Evolutionary conservation across 2,329 filamentous ascomycete genomes (phyloP).

Genomic region (Beauveria scarabaeidicola): DNA sequence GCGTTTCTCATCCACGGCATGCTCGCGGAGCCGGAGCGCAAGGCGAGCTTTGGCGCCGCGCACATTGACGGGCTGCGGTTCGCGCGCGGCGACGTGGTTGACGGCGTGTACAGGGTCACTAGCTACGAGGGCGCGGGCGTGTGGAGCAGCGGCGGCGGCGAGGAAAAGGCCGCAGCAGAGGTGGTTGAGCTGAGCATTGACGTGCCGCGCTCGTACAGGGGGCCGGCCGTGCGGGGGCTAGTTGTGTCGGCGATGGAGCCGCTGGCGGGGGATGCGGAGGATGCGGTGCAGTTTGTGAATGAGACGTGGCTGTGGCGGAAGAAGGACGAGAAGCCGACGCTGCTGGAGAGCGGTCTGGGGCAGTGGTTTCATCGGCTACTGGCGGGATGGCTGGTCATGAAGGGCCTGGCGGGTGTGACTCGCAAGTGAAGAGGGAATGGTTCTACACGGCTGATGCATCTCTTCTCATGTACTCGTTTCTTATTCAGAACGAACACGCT

Average conservation of each 20-base stretch:
- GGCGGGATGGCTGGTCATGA: slow-evolving; percentile 22
- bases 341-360: slow-evolving; percentile 22
- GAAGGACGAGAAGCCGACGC: slow-evolving; percentile 18
- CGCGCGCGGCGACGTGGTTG: slow-evolving; percentile 20
- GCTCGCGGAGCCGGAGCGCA: slow-evolving; percentile 15
- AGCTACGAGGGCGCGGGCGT: slow-evolving; percentile 14
- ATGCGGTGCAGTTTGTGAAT: slow-evolving; percentile 25
- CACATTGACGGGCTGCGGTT: slow-evolving; percentile 19
- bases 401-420: slow-evolving; percentile 15
- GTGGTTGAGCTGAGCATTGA: slow-evolving; percentile 24
- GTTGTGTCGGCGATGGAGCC: slow-evolving; percentile 11
- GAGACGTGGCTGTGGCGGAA: slow-evolving; percentile 33
- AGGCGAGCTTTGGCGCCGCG: slow-evolving; percentile 18
- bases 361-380: slow-evolving; percentile 23
- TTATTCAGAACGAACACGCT: neutral
- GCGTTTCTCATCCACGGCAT: slow-evolving; percentile 21
- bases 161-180: slow-evolving; percentile 15
- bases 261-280: neutral
- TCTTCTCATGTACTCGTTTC: neutral
- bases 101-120: slow-evolving; percentile 24
- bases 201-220: slow-evolving; percentile 15
- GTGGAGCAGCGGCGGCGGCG: slow-evolving; percentile 14
- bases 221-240: slow-evolving; percentile 12
- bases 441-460: neutral
- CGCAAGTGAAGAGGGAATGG: neutral